These are phyloP conservation scores for Aureobasidium sp. DNA, from an alignment of 2,329 filamentous ascomycete genomes.

Conservation along the genomic window DNA sequence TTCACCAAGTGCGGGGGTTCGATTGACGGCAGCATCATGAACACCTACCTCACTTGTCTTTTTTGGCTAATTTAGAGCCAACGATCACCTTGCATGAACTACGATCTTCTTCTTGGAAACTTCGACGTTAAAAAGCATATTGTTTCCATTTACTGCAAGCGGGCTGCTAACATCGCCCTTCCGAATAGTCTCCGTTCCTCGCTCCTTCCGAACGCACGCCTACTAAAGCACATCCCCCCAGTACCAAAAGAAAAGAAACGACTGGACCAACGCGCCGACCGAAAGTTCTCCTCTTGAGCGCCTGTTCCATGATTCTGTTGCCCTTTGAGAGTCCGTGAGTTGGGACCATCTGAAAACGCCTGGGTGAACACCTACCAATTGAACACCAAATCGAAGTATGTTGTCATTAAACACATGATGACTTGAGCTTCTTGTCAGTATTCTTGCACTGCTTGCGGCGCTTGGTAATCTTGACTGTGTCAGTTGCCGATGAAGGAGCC, in stretches of 20 bases:
- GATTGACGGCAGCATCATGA: not conserved
- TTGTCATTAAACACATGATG: not conserved
- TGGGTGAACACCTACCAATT: not conserved
- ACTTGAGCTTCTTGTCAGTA: not conserved
- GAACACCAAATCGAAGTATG: not conserved
- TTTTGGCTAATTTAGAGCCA: not conserved
- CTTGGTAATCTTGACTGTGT: not conserved
- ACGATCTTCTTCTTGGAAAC: not conserved
- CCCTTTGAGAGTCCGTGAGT: not conserved
- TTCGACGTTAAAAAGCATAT: not conserved
- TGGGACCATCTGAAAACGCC: not conserved
- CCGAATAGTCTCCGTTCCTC: not conserved
- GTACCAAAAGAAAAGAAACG: not conserved
- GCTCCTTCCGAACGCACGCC: not conserved
- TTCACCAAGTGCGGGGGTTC: conserved; percentile 4
- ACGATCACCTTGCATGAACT: not conserved
- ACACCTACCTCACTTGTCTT: not conserved
- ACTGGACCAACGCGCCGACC: not conserved
- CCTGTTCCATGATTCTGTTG: not conserved
- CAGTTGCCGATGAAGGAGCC: not conserved
- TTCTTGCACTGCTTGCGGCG: not conserved
- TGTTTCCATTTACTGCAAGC: not conserved
- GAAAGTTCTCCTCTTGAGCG: not conserved
- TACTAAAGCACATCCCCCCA: not conserved
- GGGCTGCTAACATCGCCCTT: not conserved